A percentile compares a stretch with the other conserved stretches of the same genome.
Evolutionary conservation across 2,329 filamentous ascomycete genomes (phyloP).

Genomic region (Fusarium secorum): DNA sequence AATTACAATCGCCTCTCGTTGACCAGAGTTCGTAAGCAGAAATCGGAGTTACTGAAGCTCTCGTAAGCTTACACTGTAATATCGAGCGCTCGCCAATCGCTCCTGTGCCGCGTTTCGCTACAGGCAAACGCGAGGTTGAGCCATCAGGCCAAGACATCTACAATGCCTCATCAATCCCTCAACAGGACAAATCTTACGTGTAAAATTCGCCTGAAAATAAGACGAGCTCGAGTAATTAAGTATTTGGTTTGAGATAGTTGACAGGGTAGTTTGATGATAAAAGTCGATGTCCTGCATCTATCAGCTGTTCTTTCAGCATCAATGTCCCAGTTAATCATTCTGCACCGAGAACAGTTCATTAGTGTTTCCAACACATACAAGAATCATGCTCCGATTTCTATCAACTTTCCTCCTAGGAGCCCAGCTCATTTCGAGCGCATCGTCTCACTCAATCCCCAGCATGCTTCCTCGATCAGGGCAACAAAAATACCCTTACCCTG

Average conservation of each 20-base stretch:
- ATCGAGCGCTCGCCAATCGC: not conserved
- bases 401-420: not conserved
- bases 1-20: not conserved
- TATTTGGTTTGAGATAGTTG: not conserved
- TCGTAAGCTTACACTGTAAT: not conserved
- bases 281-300: not conserved
- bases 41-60: not conserved
- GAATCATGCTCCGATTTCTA: not conserved
- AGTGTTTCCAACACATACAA: rapidly evolving
- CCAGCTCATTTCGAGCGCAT: not conserved
- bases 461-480: not conserved
- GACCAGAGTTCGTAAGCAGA: too few relatives aligned
- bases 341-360: rapidly evolving
- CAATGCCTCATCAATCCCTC: not conserved
- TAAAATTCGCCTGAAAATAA: not conserved
- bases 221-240: not conserved
- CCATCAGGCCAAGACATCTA: not conserved
- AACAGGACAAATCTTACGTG: not conserved
- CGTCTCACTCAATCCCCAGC: not conserved
- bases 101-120: not conserved
- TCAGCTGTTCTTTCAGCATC: not conserved
- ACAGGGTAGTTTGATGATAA: not conserved
- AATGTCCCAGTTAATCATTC: rapidly evolving
- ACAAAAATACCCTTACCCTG: not conserved
- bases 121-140: not conserved